Conservation (phyloP, 2,329 filamentous ascomycete genomes). For the Davidsoniella neocaledoniae region DNA sequence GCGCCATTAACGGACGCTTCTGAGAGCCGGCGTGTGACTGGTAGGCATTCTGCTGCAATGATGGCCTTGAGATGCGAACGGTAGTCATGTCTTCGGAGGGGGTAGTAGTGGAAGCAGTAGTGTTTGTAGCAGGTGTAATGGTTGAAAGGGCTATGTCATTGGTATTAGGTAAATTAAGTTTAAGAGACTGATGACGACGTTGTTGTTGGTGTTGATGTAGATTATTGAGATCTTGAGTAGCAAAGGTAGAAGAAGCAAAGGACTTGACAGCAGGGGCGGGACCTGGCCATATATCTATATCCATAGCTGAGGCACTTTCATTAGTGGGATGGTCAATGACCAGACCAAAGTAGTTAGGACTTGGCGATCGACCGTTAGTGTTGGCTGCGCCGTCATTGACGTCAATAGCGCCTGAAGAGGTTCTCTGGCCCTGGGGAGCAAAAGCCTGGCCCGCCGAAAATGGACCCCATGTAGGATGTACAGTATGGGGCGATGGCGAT, state of each 20-base stretch:
- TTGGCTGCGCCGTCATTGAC: background rate
- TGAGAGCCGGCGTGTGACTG: slow-evolving; percentile 1
- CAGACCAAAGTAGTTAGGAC: slow-evolving; percentile 80
- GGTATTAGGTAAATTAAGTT: background rate
- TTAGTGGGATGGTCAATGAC: slow-evolving; percentile 39
- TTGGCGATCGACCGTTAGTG: slow-evolving; percentile 24
- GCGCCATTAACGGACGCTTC: background rate
- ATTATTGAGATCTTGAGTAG: background rate
- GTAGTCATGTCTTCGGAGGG: slow-evolving; percentile 3
- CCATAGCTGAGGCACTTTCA: slow-evolving; percentile 46
- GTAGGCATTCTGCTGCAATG: slow-evolving; percentile 4
- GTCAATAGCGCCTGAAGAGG: background rate
- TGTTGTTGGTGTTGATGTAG: too few species aligned
- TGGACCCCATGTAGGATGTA: background rate
- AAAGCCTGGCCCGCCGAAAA: slow-evolving; percentile 1
- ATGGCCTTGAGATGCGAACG: background rate
- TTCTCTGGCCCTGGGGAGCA: background rate
- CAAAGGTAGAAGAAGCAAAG: slow-evolving; percentile 14
- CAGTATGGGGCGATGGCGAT: slow-evolving; percentile 24
- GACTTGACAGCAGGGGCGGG: slow-evolving; percentile 49
- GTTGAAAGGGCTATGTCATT: background rate
- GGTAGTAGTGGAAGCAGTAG: background rate
- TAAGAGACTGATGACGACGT: too few species aligned
- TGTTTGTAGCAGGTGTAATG: background rate
- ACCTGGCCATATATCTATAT: slow-evolving; percentile 59